Evolutionary conservation across 2,329 filamentous ascomycete genomes (phyloP), one percentile per base, ranked within the genome.

Genomic region (Tolypocladium guangdongense): DNA sequence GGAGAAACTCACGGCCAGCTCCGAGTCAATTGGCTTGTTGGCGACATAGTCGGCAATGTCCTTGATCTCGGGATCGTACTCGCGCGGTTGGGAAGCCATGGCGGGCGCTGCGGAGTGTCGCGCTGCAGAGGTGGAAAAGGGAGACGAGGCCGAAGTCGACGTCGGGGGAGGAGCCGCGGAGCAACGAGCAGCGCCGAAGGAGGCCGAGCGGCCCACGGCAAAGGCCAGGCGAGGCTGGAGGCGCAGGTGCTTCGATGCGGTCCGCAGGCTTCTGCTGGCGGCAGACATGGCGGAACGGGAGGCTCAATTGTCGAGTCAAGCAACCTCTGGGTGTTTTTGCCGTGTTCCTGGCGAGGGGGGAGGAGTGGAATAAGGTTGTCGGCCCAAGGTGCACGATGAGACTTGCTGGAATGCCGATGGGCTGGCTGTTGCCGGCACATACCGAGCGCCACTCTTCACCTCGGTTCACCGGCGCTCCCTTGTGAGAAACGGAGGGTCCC

Each of bases 21-120:
- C 89, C 33, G 92, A 97, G 63, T 92, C 80, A 66, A 97, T 87
- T 55, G 88, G 80, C 72, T 91, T 92, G 70, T 91, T 88, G 79
- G 95, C 89, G 68, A 97, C 87, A 74, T 96, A 99, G 73, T 80
- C 83, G 58, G 92, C 92, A 78, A 99, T 96, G 70, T 97, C 91
- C 71, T 84, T 85, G 72, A 97, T 93, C 76, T 96, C 92, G 58
- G 87, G 83, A 69, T 97, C 92, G 72, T 92, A 96, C 62, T 84
- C 78, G 68, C 80, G 74, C 56, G 71, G 66, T 64, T 75, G 68
- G 46, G 76, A 68, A 65, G 80, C 70, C 70, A 74, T 74, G 62
- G 72, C 67, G 62, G 78, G 73, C 62, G 78, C 75, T 59, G 72
- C 71, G 53, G 75, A 78, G 59, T 70, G 68, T 60, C 71, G 69